These are phyloP conservation scores for Ogataea chonburiensis DNA, from an alignment of 805 yeast genomes.

Conservation along the genomic window DNA sequence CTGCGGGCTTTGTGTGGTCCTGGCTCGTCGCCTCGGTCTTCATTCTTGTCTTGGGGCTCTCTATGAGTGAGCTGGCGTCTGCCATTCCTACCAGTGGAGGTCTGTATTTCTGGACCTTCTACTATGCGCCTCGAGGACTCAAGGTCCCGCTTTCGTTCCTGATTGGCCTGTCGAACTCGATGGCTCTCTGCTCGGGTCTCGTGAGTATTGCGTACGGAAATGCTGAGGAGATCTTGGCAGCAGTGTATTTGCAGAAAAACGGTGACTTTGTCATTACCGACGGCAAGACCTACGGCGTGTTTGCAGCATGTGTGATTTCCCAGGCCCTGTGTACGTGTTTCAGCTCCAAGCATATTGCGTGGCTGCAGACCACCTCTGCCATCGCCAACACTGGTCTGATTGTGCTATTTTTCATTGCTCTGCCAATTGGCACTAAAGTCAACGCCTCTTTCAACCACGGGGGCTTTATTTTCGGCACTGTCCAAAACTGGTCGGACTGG, in stretches of 20 bases:
- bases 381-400: slow-evolving; percentile 52
- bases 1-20: slow-evolving; percentile 69
- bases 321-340: slow-evolving; percentile 54
- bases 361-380: slow-evolving; percentile 59
- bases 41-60: slow-evolving; percentile 55
- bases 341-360: slow-evolving; percentile 56
- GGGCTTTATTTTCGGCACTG: slow-evolving; percentile 52
- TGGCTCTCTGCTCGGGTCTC: slow-evolving; percentile 64
- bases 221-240: slow-evolving; percentile 56
- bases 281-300: slow-evolving; percentile 61
- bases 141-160: slow-evolving; percentile 57
- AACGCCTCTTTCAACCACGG: slow-evolving; percentile 47
- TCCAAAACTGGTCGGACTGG: slow-evolving; percentile 53
- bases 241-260: slow-evolving; percentile 50
- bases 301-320: slow-evolving; percentile 55
- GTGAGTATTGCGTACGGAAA: slow-evolving; percentile 73
- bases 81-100: slow-evolving; percentile 79
- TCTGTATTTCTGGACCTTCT: slow-evolving; percentile 64
- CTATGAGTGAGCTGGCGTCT: slow-evolving; percentile 66
- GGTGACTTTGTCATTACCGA: slow-evolving; percentile 55
- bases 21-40: slow-evolving; percentile 62
- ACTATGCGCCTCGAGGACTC: slow-evolving; percentile 56
- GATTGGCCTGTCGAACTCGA: slow-evolving; percentile 65
- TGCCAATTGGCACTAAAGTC: slow-evolving; percentile 57
- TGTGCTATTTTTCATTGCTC: slow-evolving; percentile 55